Conservation (phyloP, 495 filamentous ascomycete species). For the Astrothelium macrocarpum region DNA sequence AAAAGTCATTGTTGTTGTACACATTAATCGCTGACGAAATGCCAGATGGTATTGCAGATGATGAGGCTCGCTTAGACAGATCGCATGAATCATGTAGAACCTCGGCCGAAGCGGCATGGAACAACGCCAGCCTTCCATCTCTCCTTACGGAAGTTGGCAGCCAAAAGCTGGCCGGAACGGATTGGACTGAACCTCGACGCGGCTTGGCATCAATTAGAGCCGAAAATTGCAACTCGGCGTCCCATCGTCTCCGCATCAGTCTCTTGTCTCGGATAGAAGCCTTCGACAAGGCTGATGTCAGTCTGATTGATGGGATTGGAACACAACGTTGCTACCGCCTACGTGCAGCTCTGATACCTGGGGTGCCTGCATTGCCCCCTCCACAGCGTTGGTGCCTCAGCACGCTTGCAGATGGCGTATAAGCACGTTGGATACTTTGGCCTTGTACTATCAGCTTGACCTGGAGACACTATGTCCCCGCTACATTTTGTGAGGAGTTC, state of each 20-base stretch:
- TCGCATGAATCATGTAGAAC: slow-evolving; percentile 1
- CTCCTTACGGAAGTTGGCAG: neutral
- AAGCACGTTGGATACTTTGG: no score
- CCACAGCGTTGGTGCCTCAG: no score
- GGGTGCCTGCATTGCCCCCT: no score
- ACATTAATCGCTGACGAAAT: neutral
- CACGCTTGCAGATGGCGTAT: no score
- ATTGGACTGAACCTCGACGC: neutral
- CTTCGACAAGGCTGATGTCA: neutral
- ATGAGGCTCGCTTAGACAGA: neutral
- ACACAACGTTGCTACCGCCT: neutral
- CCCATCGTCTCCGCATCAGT: neutral
- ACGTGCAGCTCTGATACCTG: no score
- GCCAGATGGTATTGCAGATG: neutral
- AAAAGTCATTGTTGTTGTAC: no score
- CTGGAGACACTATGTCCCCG: no score
- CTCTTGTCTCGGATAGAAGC: neutral
- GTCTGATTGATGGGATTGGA: neutral
- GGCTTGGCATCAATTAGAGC: no score
- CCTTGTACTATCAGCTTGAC: no score
- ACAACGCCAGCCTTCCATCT: neutral
- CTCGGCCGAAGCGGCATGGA: neutral
- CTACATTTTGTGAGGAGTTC: no score
- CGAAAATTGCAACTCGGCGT: neutral
- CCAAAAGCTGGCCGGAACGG: neutral